Conservation (phyloP, 805 yeast species). For the Danielozyma ontarioensis region DNA sequence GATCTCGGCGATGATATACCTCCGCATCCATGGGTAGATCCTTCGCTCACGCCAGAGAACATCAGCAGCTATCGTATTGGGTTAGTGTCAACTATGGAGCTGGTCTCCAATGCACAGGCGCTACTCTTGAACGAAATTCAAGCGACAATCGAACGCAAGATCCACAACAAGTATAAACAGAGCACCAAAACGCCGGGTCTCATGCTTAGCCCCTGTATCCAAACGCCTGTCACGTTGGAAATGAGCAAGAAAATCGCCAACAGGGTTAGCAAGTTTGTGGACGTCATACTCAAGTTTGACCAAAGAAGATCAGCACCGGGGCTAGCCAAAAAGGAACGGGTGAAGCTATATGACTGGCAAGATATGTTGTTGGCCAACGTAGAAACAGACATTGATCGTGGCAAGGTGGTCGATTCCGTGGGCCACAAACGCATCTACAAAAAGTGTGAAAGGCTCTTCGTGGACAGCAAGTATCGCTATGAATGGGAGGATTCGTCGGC, state of each 20-base stretch:
- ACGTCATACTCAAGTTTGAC: conserved; percentile 2
- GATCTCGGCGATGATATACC: background rate
- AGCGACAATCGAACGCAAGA: conserved; percentile 12
- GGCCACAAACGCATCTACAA: conserved; percentile 12
- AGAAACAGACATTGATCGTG: conserved; percentile 7
- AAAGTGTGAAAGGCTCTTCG: conserved; percentile 22
- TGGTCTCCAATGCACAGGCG: conserved; percentile 13
- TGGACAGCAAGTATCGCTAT: conserved; percentile 19
- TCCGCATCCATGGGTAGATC: conserved; percentile 4
- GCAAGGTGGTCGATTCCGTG: conserved; percentile 3
- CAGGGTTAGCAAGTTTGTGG: conserved; percentile 7
- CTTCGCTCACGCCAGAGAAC: background rate
- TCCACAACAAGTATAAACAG: conserved; percentile 3
- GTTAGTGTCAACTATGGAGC: conserved; percentile 5
- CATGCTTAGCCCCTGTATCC: too few species aligned
- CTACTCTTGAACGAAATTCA: conserved; percentile 17
- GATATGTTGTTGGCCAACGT: conserved; percentile 21
- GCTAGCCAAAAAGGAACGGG: too few species aligned
- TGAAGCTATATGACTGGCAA: conserved; percentile 18
- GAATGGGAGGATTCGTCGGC: conserved; percentile 16
- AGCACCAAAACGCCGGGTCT: too few species aligned
- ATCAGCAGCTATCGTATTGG: background rate
- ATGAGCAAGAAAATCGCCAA: conserved; percentile 5
- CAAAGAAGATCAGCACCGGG: too few species aligned
- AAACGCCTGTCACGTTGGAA: too few species aligned